These are phyloP conservation scores for Hypoxylon subgilvum DNA, from an alignment of 495 filamentous ascomycete genomes.

Conservation along the genomic window DNA sequence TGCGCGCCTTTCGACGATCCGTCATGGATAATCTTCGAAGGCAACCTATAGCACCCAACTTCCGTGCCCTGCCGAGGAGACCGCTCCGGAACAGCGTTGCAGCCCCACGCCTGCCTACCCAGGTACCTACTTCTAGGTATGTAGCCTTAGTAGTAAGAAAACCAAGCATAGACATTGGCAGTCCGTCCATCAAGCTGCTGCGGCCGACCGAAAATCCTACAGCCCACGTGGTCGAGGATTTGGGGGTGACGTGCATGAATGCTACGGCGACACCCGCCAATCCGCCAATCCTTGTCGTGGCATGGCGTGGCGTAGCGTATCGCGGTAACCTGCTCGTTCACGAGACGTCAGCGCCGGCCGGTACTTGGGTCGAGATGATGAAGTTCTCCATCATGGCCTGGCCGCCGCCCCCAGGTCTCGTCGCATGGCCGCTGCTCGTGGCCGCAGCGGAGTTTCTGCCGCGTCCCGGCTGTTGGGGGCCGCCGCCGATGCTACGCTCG, in stretches of 20 bases:
- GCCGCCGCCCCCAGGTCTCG: constrained; percentile 52
- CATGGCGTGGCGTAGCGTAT: too few species aligned
- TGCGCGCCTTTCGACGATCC: too few species aligned
- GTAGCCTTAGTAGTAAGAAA: too few species aligned
- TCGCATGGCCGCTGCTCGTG: constrained; percentile 37
- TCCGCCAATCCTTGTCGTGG: constrained; percentile 9
- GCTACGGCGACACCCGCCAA: constrained; percentile 22
- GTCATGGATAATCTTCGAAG: too few species aligned
- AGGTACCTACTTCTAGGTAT: too few species aligned
- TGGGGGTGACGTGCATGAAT: constrained; percentile 36
- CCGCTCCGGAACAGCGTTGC: constrained; percentile 24
- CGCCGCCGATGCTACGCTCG: constrained; percentile 40
- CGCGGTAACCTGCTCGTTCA: constrained; percentile 30
- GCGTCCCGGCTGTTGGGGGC: constrained; percentile 36
- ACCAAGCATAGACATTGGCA: constrained; percentile 6
- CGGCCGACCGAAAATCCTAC: constrained; percentile 26
- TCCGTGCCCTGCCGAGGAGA: constrained; percentile 24
- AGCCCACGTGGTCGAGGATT: constrained; percentile 36
- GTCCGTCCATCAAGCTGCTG: not conserved
- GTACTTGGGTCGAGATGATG: constrained; percentile 76
- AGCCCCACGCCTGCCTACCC: constrained; percentile 5
- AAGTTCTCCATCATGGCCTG: constrained; percentile 92
- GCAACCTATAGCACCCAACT: too few species aligned
- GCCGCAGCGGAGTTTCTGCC: constrained; percentile 28
- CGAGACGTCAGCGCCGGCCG: constrained; percentile 44